Conservation (phyloP, 2,329 filamentous ascomycete species). For the Hortaea werneckii region DNA sequence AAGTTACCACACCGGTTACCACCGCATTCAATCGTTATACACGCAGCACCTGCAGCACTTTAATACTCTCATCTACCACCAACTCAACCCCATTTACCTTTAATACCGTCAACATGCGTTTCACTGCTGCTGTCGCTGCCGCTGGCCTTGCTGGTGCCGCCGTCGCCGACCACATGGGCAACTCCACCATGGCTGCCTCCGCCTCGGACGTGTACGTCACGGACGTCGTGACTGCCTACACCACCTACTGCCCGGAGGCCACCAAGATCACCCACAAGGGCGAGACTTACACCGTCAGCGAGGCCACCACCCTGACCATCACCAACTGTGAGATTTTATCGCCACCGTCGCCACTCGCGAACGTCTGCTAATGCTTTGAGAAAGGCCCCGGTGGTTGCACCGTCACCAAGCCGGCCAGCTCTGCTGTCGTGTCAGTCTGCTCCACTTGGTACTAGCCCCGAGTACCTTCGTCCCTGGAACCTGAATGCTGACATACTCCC, state of each 20-base stretch:
- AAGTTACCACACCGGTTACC: neutral
- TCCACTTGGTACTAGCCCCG: neutral
- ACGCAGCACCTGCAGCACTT: neutral
- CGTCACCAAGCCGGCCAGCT: slow-evolving; percentile 42
- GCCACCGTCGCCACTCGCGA: too few relatives aligned
- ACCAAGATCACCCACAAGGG: slow-evolving; percentile 18
- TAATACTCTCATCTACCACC: neutral
- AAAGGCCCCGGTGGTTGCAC: slow-evolving; percentile 23
- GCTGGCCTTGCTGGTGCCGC: neutral
- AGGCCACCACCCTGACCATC: slow-evolving; percentile 16
- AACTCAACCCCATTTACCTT: neutral
- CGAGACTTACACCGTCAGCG: slow-evolving; percentile 6
- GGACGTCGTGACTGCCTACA: slow-evolving; percentile 24
- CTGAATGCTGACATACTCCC: neutral
- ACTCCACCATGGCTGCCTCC: slow-evolving; percentile 9
- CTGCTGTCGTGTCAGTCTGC: slow-evolving; percentile 34
- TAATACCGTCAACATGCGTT: slow-evolving; percentile 37
- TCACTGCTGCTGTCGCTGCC: slow-evolving; percentile 27
- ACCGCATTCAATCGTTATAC: neutral
- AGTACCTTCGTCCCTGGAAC: neutral
- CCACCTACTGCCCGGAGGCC: slow-evolving; percentile 23
- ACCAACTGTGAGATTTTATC: slow-evolving; percentile 14
- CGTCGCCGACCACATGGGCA: slow-evolving; percentile 18
- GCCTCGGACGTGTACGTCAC: slow-evolving; percentile 9
- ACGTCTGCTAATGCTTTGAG: too few relatives aligned